Evolutionary conservation across 352 stramenopile genomes (phyloP), one percentile per base, ranked within the genome.

Genomic region (Pythium volutum): DNA sequence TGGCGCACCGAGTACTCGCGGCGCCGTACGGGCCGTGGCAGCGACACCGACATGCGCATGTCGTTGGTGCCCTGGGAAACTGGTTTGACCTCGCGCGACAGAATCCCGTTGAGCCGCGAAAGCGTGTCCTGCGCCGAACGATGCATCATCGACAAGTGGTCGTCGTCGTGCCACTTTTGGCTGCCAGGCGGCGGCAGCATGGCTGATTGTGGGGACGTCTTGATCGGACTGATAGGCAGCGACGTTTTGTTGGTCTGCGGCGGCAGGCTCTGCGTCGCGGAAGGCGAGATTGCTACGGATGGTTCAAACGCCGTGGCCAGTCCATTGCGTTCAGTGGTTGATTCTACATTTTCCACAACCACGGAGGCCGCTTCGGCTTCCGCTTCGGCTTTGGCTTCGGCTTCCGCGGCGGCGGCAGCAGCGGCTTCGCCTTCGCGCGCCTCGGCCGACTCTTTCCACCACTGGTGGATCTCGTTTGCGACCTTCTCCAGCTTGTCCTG

Each of bases 381-480:
- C n/a, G n/a, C n/a, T n/a, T n/a, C n/a, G n/a, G n/a, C n/a, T n/a
- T n/a, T n/a, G n/a, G 48, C 29, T 16, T 55, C 48, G 4, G 47
- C 38, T 47, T 74, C 50, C 14, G 75, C 39, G 8, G 62, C 31
- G 4, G 31, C 31, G 31, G 22, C n/a, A 26, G 42, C 42, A 27
- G n/a, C 22, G 20, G n/a, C 42, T 48, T 48, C 31, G 26, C 68
- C 50, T 25, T 69, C 57, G 23, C 60, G 59, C 4, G 60, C 63
- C 10, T 81, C 74, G 4, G 71, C 72, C 11, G 81, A 75, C 42
- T 75, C 55, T 64, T 89, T 80, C 81, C 79, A 91, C 80, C 81
- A 91, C 58, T 78, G 75, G 55, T 94, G 82, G 26, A 94, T 91
- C 27, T 88, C 75, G 0, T 71, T 62, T 3, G 82, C 83, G 12